Conservation (phyloP, 2,329 filamentous ascomycete genomes). For the Cladophialophora bantiana region DNA sequence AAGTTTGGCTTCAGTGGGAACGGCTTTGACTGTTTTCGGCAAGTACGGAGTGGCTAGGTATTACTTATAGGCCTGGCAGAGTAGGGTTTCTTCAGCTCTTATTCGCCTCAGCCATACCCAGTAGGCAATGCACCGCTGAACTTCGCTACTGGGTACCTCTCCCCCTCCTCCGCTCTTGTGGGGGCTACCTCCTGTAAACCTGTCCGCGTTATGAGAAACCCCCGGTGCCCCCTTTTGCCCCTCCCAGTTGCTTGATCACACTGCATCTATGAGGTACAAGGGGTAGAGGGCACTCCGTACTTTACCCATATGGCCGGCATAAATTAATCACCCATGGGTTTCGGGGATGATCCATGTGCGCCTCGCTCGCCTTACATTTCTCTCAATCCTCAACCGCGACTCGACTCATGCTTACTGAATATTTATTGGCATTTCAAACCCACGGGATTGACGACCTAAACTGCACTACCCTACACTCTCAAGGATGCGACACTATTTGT, state of each 20-base stretch:
- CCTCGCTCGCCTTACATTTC: background rate
- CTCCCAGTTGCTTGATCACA: background rate
- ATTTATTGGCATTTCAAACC: background rate
- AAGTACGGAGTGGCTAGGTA: conserved; percentile 2
- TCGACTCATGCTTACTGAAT: background rate
- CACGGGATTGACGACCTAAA: background rate
- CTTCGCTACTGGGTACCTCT: background rate
- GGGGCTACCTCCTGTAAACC: background rate
- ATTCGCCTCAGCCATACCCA: conserved; percentile 9
- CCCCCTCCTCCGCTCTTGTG: background rate
- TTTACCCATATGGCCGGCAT: background rate
- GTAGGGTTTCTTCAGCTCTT: background rate
- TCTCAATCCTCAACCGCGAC: background rate
- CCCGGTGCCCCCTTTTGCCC: no score
- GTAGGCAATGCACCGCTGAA: background rate
- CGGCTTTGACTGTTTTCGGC: conserved; percentile 7
- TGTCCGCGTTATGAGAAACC: background rate
- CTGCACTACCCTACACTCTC: background rate
- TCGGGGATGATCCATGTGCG: conserved; percentile 1
- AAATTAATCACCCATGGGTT: background rate
- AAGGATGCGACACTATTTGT: background rate
- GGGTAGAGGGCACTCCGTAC: background rate
- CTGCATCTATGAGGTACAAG: background rate
- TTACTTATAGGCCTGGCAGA: background rate
- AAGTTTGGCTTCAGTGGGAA: background rate